phyloP scores from a whole-genome alignment of 1,284 basidiomycete species.

The Tilletia horrida region DNA sequence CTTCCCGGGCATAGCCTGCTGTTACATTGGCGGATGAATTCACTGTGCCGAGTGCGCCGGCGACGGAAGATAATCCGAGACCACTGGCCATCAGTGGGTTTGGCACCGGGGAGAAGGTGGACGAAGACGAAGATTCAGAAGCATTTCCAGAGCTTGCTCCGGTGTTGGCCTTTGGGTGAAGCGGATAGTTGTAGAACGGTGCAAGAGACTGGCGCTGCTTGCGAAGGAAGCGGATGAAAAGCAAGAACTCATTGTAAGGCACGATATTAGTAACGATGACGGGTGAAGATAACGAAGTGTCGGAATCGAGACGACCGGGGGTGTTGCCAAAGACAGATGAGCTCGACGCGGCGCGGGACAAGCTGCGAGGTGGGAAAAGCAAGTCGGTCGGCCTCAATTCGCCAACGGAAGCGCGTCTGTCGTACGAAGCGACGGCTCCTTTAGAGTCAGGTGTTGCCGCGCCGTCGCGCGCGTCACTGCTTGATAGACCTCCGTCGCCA shows the following conservation, averaged over 20 bases:
- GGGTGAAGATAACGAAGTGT: not conserved
- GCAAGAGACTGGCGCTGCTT: slow-evolving; percentile 61
- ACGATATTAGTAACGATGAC: slow-evolving; percentile 54
- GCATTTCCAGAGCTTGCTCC: not conserved
- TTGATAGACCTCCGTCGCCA: not conserved
- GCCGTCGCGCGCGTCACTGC: not conserved
- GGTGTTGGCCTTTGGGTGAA: not conserved
- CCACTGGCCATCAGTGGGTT: slow-evolving; percentile 4
- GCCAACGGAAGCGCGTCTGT: not conserved
- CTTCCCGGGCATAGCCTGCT: slow-evolving; percentile 32
- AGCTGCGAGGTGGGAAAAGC: not conserved
- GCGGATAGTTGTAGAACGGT: slow-evolving; percentile 44
- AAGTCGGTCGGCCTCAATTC: not conserved
- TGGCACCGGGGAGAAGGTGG: not conserved
- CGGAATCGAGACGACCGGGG: not conserved
- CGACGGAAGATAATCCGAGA: slow-evolving; percentile 17
- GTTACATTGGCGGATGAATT: slow-evolving; percentile 10
- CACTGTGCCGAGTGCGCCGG: slow-evolving; percentile 23
- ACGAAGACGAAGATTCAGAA: not conserved
- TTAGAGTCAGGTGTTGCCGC: not conserved
- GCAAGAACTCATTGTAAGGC: slow-evolving; percentile 80
- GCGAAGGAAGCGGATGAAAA: slow-evolving; percentile 77
- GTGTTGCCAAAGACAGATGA: not conserved
- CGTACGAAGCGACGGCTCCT: not conserved
- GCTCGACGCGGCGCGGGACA: not conserved